These are phyloP conservation scores for Micromonas pusilla DNA, from an alignment of 139 green algal species.

Conservation along the genomic window DNA sequence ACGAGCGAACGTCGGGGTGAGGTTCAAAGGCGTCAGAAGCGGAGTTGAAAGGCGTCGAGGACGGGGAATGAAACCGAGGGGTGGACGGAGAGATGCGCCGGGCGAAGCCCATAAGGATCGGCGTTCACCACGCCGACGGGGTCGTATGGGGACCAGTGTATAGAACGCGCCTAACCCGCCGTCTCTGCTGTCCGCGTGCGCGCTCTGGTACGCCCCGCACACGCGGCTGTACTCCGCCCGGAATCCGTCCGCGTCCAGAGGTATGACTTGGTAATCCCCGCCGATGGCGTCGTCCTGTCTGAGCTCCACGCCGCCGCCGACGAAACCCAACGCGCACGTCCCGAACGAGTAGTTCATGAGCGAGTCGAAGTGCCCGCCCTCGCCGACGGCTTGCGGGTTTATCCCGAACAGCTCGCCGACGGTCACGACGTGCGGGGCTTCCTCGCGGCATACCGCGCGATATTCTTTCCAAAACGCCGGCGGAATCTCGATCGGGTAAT, in stretches of 20 bases:
- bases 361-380: neutral
- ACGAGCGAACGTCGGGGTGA: too few species aligned
- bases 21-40: too few species aligned
- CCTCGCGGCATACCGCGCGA: neutral
- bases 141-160: too few species aligned
- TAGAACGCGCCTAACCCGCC: neutral
- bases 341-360: slow-evolving; percentile 1
- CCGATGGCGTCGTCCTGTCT: slow-evolving; percentile 2
- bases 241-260: neutral
- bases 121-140: too few species aligned
- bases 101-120: too few species aligned
- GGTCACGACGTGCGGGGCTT: neutral
- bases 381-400: neutral
- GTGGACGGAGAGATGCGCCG: too few species aligned
- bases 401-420: slow-evolving; percentile 4
- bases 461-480: neutral
- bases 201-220: neutral
- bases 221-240: neutral
- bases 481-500: slow-evolving; percentile 11
- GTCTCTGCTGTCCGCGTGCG: neutral
- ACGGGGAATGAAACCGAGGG: too few species aligned
- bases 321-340: neutral
- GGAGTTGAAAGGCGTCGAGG: too few species aligned
- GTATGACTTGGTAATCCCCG: neutral
- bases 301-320: neutral